phyloP scores from a whole-genome alignment of 2,329 filamentous ascomycete genomes.

The Ophiostoma pallidulum region DNA sequence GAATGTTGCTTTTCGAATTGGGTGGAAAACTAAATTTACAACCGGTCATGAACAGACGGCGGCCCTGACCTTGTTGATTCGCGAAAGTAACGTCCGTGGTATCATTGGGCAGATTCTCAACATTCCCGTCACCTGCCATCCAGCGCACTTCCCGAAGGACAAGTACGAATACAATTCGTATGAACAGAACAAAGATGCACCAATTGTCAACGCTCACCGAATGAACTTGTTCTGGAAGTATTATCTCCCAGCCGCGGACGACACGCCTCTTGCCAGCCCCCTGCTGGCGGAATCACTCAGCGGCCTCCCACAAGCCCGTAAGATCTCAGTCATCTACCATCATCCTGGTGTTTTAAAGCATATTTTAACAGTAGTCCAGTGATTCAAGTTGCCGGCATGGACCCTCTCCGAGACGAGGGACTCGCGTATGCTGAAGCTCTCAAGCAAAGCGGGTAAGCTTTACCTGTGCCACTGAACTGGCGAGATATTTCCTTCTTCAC shows the following conservation, averaged over 20 bases:
- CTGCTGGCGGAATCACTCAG: constrained; percentile 12
- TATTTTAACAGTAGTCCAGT: not conserved
- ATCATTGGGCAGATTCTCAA: constrained; percentile 17
- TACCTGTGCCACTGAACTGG: too few relatives aligned
- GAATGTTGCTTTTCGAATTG: too few relatives aligned
- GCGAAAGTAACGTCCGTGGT: constrained; percentile 12
- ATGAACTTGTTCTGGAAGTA: constrained; percentile 18
- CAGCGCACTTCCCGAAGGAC: constrained; percentile 7
- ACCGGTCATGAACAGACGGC: too few relatives aligned
- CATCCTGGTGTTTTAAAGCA: not conserved
- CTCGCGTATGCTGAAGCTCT: constrained; percentile 4
- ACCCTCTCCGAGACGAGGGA: constrained; percentile 4
- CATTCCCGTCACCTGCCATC: constrained; percentile 18
- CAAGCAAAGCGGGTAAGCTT: too few relatives aligned
- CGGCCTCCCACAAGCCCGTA: constrained; percentile 16
- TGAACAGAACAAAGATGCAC: constrained; percentile 13
- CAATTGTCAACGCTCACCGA: constrained; percentile 14
- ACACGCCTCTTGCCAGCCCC: constrained; percentile 11
- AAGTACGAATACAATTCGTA: constrained; percentile 14
- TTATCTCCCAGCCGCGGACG: constrained; percentile 12
- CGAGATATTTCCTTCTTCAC: too few relatives aligned
- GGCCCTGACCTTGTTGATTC: constrained; percentile 8
- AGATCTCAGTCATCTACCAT: not conserved
- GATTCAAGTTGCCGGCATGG: constrained; percentile 7
- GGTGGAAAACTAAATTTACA: too few relatives aligned